Evolutionary conservation across 2,329 filamentous ascomycete species (phyloP).

Genomic region (Aspergillus pseudonomiae): DNA sequence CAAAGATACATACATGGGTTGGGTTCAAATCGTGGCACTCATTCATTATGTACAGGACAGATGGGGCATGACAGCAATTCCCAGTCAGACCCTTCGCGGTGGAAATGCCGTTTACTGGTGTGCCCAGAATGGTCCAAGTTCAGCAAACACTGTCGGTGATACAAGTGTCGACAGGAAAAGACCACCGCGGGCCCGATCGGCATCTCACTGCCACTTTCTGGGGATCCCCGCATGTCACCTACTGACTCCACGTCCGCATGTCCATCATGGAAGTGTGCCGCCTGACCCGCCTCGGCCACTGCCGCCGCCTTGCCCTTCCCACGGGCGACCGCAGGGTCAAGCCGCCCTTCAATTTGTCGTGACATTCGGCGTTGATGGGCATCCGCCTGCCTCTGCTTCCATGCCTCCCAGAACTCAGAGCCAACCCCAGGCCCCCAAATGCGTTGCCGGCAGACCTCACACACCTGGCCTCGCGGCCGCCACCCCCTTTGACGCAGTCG

Average conservation of each 20-base stretch:
- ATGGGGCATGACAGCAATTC: slow-evolving; percentile 29
- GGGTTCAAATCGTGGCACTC: slow-evolving; percentile 10
- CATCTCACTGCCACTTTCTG: slow-evolving; percentile 13
- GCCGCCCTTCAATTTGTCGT: slow-evolving; percentile 31
- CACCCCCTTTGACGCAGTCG: slow-evolving; percentile 80
- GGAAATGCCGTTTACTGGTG: slow-evolving; percentile 16
- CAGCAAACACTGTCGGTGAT: slow-evolving; percentile 50
- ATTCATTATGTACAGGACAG: slow-evolving; percentile 44
- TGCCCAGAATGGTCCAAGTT: slow-evolving; percentile 25
- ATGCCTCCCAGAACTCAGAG: slow-evolving; percentile 75
- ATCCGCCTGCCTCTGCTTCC: slow-evolving; percentile 64
- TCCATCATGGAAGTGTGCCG: slow-evolving; percentile 16
- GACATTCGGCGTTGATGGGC: slow-evolving; percentile 33
- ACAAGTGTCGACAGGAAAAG: slow-evolving; percentile 54
- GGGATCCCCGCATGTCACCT: slow-evolving; percentile 5
- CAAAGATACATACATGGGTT: slow-evolving; percentile 1
- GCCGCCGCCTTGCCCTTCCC: slow-evolving; percentile 46
- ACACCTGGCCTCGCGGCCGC: slow-evolving; percentile 83
- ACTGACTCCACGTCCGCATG: slow-evolving; percentile 20
- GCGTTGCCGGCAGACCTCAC: slow-evolving; percentile 79
- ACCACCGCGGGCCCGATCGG: slow-evolving; percentile 41
- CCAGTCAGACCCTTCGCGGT: slow-evolving; percentile 28
- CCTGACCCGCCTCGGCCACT: slow-evolving; percentile 23
- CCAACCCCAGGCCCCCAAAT: slow-evolving; percentile 89
- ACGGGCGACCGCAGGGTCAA: slow-evolving; percentile 31